These are phyloP conservation scores for Naganishia cerealis DNA, from an alignment of 1,284 basidiomycete species.

Conservation along the genomic window DNA sequence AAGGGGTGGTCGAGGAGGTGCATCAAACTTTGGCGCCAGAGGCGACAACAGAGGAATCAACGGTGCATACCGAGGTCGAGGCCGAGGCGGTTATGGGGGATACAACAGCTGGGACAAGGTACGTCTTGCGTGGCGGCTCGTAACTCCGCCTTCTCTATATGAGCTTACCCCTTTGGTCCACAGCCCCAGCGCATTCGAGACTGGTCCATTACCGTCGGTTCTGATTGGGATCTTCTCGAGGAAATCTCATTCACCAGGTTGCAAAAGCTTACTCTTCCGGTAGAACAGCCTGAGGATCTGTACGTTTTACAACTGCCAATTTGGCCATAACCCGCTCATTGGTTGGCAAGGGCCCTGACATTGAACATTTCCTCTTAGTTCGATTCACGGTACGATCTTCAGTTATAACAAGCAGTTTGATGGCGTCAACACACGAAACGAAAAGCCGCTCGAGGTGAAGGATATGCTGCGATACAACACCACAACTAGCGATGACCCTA, in stretches of 20 bases:
- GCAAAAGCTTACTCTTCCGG: slow-evolving; percentile 84
- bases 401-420: slow-evolving; percentile 95
- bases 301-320: slow-evolving; percentile 55
- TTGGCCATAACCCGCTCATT: neutral
- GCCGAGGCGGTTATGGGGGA: slow-evolving; percentile 76
- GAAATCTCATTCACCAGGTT: slow-evolving; percentile 96
- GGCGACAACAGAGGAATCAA: slow-evolving; percentile 44
- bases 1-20: slow-evolving; percentile 45
- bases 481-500: slow-evolving; percentile 94
- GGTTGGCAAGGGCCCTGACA: neutral
- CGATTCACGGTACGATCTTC: slow-evolving; percentile 77
- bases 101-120: slow-evolving; percentile 90
- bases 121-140: slow-evolving; percentile 34
- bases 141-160: neutral
- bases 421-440: slow-evolving; percentile 88
- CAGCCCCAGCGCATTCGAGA: slow-evolving; percentile 87
- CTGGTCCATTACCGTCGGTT: slow-evolving; percentile 87
- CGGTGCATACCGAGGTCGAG: slow-evolving; percentile 55
- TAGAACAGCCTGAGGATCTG: slow-evolving; percentile 85
- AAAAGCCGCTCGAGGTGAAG: slow-evolving; percentile 82
- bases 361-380: neutral
- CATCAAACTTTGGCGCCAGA: slow-evolving; percentile 37
- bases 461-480: slow-evolving; percentile 97
- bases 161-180: neutral
- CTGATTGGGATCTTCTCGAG: slow-evolving; percentile 90